phyloP scores from a whole-genome alignment of 2,329 filamentous ascomycete genomes.

The Elsinoe fawcettii region DNA sequence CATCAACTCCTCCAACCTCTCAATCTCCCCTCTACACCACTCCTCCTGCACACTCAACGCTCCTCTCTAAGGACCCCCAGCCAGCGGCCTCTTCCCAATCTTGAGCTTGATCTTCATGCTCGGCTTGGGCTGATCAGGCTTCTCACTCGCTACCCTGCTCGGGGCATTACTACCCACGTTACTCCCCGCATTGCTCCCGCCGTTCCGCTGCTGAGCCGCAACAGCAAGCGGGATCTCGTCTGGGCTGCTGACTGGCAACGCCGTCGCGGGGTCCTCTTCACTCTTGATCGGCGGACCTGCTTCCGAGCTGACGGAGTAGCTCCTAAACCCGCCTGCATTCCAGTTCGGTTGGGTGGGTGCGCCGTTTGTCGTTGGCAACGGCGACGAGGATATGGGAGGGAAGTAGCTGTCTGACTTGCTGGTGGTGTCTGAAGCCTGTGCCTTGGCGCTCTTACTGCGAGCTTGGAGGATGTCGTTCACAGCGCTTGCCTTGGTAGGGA shows the following conservation, averaged over 20 bases:
- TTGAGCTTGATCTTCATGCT: constrained; percentile 18
- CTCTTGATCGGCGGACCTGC: neutral
- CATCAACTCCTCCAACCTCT: neutral
- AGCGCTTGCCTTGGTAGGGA: neutral
- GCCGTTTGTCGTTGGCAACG: constrained; percentile 13
- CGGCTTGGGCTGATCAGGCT: constrained; percentile 6
- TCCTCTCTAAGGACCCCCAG: constrained; percentile 4
- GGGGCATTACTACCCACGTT: neutral
- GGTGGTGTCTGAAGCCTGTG: neutral
- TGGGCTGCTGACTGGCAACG: constrained; percentile 11
- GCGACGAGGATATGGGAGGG: neutral
- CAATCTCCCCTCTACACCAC: neutral
- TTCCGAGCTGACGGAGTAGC: constrained; percentile 18
- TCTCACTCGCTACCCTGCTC: neutral
- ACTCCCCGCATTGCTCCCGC: constrained; percentile 4
- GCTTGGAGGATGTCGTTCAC: constrained; percentile 1
- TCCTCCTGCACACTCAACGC: neutral
- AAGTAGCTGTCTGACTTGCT: constrained; percentile 4
- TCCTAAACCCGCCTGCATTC: constrained; percentile 25
- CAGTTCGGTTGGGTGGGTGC: constrained; percentile 19
- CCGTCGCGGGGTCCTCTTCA: neutral
- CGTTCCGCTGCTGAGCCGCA: constrained; percentile 1
- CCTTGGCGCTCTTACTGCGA: neutral
- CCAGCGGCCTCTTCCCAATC: constrained; percentile 14
- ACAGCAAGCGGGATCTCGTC: constrained; percentile 11